These are phyloP conservation scores for Phalaenopsis equestris DNA, from an alignment of 106 monocot species.

Conservation along the genomic window DNA sequence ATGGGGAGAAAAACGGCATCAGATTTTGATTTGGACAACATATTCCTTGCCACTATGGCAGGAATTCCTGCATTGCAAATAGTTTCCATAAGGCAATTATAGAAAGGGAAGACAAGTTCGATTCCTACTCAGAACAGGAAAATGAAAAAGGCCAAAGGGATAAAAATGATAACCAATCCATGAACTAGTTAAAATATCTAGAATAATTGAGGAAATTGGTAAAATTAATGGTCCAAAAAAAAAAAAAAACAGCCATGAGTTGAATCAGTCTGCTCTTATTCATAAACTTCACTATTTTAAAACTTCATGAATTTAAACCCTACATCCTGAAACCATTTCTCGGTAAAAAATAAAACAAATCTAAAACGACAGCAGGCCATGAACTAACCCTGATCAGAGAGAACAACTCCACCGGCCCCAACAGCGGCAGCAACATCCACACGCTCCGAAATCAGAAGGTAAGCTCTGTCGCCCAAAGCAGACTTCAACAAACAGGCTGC, in stretches of 20 bases:
- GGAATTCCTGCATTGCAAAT: slow-evolving; percentile 59
- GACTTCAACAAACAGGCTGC: slow-evolving; percentile 64
- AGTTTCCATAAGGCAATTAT: neutral
- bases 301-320: neutral
- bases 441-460: slow-evolving; percentile 75
- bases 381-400: slow-evolving; percentile 76
- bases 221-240: neutral
- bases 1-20: slow-evolving; percentile 77
- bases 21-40: slow-evolving; percentile 77
- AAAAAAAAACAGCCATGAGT: neutral
- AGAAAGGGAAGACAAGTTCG: neutral
- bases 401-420: slow-evolving; percentile 76
- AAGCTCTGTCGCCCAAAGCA: slow-evolving; percentile 67
- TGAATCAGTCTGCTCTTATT: neutral
- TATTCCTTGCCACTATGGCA: slow-evolving; percentile 78
- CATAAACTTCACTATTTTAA: neutral
- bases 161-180: neutral
- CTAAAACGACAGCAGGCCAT: neutral
- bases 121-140: neutral
- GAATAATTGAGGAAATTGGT: neutral
- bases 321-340: neutral
- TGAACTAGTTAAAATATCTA: neutral
- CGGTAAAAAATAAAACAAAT: neutral
- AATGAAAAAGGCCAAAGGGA: neutral
- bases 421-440: slow-evolving; percentile 87